Percentiles rank a stretch among this genome's conserved stretches.
Conservation (phyloP, 83 land plant species). For the Isoetes engelmannii region DNA sequence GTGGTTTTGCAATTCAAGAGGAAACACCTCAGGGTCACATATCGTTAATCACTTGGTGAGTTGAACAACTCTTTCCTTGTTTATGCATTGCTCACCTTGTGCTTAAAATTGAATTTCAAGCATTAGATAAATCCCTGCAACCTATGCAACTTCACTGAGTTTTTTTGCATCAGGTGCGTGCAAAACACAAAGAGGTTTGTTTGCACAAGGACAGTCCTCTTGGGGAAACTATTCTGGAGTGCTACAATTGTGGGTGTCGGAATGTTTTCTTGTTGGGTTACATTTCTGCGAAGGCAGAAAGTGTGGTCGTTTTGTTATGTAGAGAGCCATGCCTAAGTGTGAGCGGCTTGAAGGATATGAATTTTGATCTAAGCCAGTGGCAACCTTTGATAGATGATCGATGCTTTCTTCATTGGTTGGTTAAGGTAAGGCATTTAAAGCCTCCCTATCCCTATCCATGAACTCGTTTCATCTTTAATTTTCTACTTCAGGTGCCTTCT, state of each 20-base stretch:
- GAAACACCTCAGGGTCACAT: slow-evolving; percentile 95
- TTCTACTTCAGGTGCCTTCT: slow-evolving; percentile 68
- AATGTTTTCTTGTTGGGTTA: slow-evolving; percentile 96
- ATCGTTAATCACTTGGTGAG: slow-evolving; percentile 96
- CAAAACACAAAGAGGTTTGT: slow-evolving; percentile 98
- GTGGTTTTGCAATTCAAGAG: slow-evolving; percentile 98
- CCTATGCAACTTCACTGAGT: not conserved
- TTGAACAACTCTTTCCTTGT: not conserved
- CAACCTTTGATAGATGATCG: slow-evolving; percentile 96
- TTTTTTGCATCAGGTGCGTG: slow-evolving; percentile 63
- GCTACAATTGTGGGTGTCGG: slow-evolving; percentile 97
- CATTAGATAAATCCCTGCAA: not conserved
- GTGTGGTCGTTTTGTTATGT: slow-evolving; percentile 92
- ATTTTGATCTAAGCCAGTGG: slow-evolving; percentile 98
- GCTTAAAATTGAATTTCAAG: not conserved
- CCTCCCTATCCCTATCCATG: not conserved
- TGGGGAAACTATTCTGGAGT: slow-evolving; percentile 95
- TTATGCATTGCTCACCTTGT: not conserved
- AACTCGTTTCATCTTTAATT: not conserved
- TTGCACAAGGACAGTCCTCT: slow-evolving; percentile 96
- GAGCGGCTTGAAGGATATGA: slow-evolving; percentile 97
- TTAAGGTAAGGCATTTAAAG: slow-evolving; percentile 53
- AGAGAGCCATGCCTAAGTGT: slow-evolving; percentile 92
- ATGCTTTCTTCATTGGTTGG: slow-evolving; percentile 96
- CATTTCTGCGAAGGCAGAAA: slow-evolving; percentile 94